phyloP scores from a whole-genome alignment of 768 basidiomycete species.

The Suillus cothurnatus region DNA sequence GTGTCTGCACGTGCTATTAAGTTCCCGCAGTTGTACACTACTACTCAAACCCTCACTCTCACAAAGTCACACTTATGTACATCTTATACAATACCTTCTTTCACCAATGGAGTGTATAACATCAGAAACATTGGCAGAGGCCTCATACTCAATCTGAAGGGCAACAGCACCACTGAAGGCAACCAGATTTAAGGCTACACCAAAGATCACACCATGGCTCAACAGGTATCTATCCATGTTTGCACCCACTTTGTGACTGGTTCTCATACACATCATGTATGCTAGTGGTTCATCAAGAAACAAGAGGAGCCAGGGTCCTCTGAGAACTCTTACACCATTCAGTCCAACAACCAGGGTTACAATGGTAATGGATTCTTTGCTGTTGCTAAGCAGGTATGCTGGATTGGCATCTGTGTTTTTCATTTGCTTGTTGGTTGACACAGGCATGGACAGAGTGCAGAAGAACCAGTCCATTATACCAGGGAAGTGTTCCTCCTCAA shows the following conservation, averaged over 20 bases:
- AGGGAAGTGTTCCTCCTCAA: not conserved
- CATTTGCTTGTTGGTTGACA: not conserved
- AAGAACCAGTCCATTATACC: not conserved
- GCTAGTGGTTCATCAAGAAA: not conserved
- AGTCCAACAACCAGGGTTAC: not conserved
- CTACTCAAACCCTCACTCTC: no score
- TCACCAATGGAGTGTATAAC: no score
- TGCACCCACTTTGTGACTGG: not conserved
- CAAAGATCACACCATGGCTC: no score
- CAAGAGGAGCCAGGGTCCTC: not conserved
- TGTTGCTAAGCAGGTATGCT: not conserved
- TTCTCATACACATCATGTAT: not conserved
- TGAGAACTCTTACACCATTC: not conserved
- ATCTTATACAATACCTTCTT: no score
- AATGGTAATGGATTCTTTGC: not conserved
- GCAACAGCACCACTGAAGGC: no score
- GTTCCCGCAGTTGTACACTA: no score
- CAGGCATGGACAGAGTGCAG: not conserved
- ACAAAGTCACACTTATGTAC: no score
- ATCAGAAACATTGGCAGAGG: no score
- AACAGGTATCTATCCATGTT: not conserved
- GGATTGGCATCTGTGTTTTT: not conserved
- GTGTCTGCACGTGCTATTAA: no score
- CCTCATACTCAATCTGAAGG: no score
- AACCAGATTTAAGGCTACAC: no score